phyloP scores from a whole-genome alignment of 257 asterid genomes.

The Cinchona pubescens region DNA sequence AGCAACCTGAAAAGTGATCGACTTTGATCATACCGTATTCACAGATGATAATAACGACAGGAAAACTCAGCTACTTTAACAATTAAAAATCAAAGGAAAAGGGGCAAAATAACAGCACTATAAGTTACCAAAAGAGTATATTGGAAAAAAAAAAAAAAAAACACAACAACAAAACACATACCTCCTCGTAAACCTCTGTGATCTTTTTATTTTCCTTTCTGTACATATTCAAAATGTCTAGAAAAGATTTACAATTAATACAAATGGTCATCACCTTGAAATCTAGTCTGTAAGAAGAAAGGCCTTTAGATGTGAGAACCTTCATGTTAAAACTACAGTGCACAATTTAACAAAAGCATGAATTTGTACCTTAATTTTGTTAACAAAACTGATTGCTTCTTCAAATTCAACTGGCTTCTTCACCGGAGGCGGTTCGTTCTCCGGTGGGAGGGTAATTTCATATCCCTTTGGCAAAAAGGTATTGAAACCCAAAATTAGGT shows the following conservation, averaged over 20 bases:
- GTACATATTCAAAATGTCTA: conserved; percentile 83
- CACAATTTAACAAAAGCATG: conserved; percentile 5
- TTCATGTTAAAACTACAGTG: conserved; percentile 10
- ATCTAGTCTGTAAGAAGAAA: conserved; percentile 64
- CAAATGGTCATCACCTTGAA: conserved; percentile 80
- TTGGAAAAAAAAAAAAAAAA: background rate
- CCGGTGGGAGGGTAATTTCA: conserved; percentile 56
- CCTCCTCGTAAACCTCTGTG: conserved; percentile 83
- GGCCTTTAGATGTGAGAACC: conserved; percentile 26
- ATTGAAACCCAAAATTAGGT: conserved; percentile 92
- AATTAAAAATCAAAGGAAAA: background rate
- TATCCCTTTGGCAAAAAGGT: conserved; percentile 82
- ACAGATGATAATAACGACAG: background rate
- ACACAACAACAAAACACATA: conserved; percentile 18
- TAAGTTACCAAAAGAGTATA: conserved; percentile 17
- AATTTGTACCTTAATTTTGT: conserved; percentile 75
- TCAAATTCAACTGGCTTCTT: conserved; percentile 72
- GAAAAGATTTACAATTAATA: conserved; percentile 88
- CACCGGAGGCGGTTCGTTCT: conserved; percentile 53
- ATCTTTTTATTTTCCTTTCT: conserved; percentile 66
- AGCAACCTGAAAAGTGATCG: conserved; percentile 64
- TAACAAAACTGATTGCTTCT: conserved; percentile 80
- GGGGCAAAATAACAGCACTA: background rate
- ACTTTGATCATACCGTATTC: background rate
- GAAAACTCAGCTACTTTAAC: background rate